phyloP scores from a whole-genome alignment of 2,329 filamentous ascomycete species.

The Zasmidium cellare region DNA sequence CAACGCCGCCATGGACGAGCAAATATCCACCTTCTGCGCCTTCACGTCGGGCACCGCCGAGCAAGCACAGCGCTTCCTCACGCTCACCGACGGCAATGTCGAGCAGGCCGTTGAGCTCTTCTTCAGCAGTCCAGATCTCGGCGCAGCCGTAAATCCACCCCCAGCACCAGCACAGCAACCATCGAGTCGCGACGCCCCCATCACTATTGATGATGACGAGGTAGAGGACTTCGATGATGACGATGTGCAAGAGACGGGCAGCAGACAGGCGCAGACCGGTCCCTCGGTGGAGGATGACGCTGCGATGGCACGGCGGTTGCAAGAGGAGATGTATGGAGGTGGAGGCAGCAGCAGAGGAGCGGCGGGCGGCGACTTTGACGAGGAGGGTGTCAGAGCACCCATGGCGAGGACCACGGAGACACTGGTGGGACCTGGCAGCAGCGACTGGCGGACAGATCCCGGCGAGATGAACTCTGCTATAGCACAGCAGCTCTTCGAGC shows the following conservation, averaged over 20 bases:
- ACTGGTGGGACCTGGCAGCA: slow-evolving; percentile 69
- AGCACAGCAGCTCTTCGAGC: slow-evolving; percentile 61
- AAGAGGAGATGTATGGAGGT: slow-evolving; percentile 83
- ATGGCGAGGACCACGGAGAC: slow-evolving; percentile 92
- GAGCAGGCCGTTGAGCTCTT: slow-evolving; percentile 86
- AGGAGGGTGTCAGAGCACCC: slow-evolving; percentile 77
- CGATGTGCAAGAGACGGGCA: slow-evolving; percentile 27
- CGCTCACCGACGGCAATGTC: slow-evolving; percentile 79
- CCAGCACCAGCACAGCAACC: slow-evolving; percentile 35
- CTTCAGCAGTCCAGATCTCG: slow-evolving; percentile 73
- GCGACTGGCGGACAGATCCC: slow-evolving; percentile 53
- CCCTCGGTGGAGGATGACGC: slow-evolving; percentile 74
- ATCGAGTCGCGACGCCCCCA: slow-evolving; percentile 51
- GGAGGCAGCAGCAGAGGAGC: slow-evolving; percentile 43
- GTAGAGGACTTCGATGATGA: slow-evolving; percentile 42
- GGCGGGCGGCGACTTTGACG: slow-evolving; percentile 41
- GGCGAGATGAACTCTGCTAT: slow-evolving; percentile 62
- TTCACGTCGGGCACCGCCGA: slow-evolving; percentile 75
- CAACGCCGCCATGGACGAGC: slow-evolving; percentile 50
- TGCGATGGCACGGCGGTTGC: slow-evolving; percentile 84
- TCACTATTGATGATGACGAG: slow-evolving; percentile 73
- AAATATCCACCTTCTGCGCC: slow-evolving; percentile 72
- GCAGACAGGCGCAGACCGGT: slow-evolving; percentile 19
- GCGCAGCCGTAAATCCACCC: slow-evolving; percentile 33
- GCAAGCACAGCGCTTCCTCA: slow-evolving; percentile 78